Base-by-base conservation (phyloP, 2,329 filamentous ascomycete genomes). In the Hyphodiscus sp. region DNA sequence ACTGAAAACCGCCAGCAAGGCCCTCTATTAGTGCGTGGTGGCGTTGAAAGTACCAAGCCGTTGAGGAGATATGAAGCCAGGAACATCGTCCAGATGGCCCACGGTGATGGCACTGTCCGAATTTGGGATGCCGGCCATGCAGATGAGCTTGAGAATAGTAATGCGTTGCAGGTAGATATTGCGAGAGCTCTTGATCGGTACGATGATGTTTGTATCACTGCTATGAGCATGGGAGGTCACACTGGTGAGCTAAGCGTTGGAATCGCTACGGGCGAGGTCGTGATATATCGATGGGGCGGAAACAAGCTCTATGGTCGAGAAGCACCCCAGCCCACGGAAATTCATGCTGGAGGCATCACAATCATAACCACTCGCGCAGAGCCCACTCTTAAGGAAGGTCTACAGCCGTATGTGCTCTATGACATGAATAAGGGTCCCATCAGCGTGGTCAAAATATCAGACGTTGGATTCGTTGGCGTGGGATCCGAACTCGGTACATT, bases 121-220 rank as follows among this genome's bases (percentile, higher is more conserved):
- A 75, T 97, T 7, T 99, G 91, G 91, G 94, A 99, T 70, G 82
- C 86, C 19, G 94, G 94, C 0, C 88, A 95, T 64, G 88, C 83
- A 15, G 94, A 99, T 66, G 89, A 96, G 64, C 87, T 99, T 49
- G 94, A 99, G 69, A 97, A 97, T 64, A 78, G 82, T 13, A 76
- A 77, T 3, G 78, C 89, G 50, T 74, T 97, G 20, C 92, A 99
- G 71, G 83, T 95, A 6, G 92, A 99, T 64, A 76, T 97, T 41
- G 86, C 88, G 7, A 81, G 89, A 58, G 89, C 92, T 1, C 76
- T 97, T 4, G 87, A 86, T 50, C 82, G 89, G n/a, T 86, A 81
- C 56, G 82, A 89, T 2, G 81, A 89, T 58, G 76, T 96, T 13
- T 85, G 89, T 46, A 80, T 96, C 10, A 85, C 86, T 0, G 75